Conservation (phyloP, 352 stramenopile species). For the Thalassiosira mediterranea region DNA sequence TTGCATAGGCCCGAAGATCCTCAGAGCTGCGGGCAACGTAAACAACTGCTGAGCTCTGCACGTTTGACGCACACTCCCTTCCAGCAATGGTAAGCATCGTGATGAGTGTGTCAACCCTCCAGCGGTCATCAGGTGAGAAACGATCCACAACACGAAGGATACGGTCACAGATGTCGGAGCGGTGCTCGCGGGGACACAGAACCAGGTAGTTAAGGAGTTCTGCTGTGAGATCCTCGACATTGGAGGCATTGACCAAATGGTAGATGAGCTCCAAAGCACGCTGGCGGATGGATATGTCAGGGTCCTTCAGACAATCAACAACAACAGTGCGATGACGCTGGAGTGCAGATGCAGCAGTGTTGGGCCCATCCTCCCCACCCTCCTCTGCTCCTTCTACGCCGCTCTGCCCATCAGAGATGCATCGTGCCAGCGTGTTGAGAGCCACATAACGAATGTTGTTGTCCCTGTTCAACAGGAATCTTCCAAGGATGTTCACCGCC, state of each 20-base stretch:
- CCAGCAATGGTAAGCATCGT: conserved; percentile 98
- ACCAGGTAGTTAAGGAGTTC: conserved; percentile 99
- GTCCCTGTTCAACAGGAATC: conserved; percentile 98
- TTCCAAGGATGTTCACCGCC: conserved; percentile 98
- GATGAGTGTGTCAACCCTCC: conserved; percentile 94
- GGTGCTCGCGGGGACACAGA: conserved; percentile 94
- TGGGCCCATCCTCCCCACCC: conserved; percentile 21
- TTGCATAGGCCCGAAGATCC: conserved; percentile 92
- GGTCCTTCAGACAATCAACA: conserved; percentile 91
- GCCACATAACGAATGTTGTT: conserved; percentile 99
- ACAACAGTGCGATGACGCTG: conserved; percentile 96
- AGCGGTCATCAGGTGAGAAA: conserved; percentile 83
- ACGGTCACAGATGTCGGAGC: conserved; percentile 92
- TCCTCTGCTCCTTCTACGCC: conserved; percentile 6
- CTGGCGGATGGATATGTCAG: conserved; percentile 98
- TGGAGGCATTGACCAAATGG: conserved; percentile 95
- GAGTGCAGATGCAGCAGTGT: conserved; percentile 88
- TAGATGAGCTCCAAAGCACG: conserved; percentile 99
- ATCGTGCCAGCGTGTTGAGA: conserved; percentile 92
- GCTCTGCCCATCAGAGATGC: conserved; percentile 63
- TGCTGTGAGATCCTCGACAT: conserved; percentile 94
- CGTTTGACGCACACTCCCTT: conserved; percentile 89
- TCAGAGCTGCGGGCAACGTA: conserved; percentile 90
- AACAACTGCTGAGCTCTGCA: conserved; percentile 93
- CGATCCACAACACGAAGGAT: conserved; percentile 90